phyloP scores from a whole-genome alignment of 1,284 basidiomycete species.

The Psilocybe mexicana region DNA sequence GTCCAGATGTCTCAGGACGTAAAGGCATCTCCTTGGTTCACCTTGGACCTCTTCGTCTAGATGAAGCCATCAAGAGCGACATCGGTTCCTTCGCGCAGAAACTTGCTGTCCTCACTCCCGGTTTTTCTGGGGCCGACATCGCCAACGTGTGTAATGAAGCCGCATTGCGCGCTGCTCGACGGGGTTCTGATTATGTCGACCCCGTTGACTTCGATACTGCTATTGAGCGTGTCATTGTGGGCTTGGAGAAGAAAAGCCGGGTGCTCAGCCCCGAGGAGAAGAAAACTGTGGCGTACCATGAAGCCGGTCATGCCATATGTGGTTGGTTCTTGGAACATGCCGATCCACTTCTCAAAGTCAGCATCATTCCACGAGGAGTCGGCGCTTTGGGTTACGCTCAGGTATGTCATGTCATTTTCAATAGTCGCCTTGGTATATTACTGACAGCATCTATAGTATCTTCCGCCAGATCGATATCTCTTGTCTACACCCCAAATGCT shows the following conservation, averaged over 20 bases:
- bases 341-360: conserved; percentile 96
- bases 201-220: conserved; percentile 94
- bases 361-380: conserved; percentile 96
- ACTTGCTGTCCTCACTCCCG: conserved; percentile 93
- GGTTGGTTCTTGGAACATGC: conserved; percentile 99
- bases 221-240: conserved; percentile 97
- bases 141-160: conserved; percentile 99
- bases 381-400: conserved; percentile 97
- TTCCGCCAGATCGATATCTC: conserved; percentile 95
- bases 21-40: conserved; percentile 96
- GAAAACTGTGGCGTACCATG: conserved; percentile 98
- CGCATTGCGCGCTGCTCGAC: conserved; percentile 92
- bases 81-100: conserved; percentile 79
- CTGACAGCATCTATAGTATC: conserved; percentile 57
- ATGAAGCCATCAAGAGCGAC: conserved; percentile 56
- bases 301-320: conserved; percentile 97
- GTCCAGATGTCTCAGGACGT: conserved; percentile 92
- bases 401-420: conserved; percentile 42
- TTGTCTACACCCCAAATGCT: conserved; percentile 93
- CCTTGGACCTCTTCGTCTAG: conserved; percentile 81
- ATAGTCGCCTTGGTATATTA: background rate
- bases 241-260: conserved; percentile 93
- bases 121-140: conserved; percentile 98
- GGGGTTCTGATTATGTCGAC: conserved; percentile 76
- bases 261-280: conserved; percentile 96